A percentile compares a stretch with the other conserved stretches of the same genome.
Conservation (phyloP, 2,329 filamentous ascomycete species). For the Alternaria sp. region DNA sequence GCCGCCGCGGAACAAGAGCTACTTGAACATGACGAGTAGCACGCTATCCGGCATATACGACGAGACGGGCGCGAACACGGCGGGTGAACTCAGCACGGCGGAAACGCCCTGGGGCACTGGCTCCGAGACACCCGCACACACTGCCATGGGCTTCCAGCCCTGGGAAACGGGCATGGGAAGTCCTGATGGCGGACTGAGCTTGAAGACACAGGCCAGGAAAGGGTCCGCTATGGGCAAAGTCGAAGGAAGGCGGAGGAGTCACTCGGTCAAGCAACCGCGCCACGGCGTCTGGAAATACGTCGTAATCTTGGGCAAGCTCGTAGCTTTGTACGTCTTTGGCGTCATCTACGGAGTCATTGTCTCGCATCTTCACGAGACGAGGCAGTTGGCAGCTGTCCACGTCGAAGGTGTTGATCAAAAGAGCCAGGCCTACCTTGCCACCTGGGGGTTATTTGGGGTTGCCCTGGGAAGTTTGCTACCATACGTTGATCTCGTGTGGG, state of each 20-base stretch:
- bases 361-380: constrained; percentile 75
- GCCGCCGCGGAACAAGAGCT: constrained; percentile 71
- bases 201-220: constrained; percentile 26
- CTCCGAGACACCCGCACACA: constrained; percentile 67
- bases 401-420: constrained; percentile 62
- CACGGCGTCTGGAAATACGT: constrained; percentile 50
- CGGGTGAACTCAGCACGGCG: constrained; percentile 57
- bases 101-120: constrained; percentile 81
- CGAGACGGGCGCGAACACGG: constrained; percentile 34
- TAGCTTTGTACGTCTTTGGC: constrained; percentile 78
- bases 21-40: constrained; percentile 85
- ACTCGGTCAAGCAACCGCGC: constrained; percentile 14
- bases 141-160: constrained; percentile 19
- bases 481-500: constrained; percentile 81
- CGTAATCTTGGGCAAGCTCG: constrained; percentile 63
- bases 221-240: constrained; percentile 5
- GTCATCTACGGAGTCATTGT: constrained; percentile 83
- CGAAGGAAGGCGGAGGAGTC: constrained; percentile 3
- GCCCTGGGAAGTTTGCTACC: constrained; percentile 80
- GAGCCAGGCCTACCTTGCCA: constrained; percentile 71
- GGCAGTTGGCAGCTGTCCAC: constrained; percentile 67
- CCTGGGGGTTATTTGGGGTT: constrained; percentile 84
- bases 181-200: constrained; percentile 33
- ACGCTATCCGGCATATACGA: constrained; percentile 92
- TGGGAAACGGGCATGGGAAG: constrained; percentile 33